Base-by-base conservation (phyloP, 352 stramenopile species). In the Pseudoperonospora humuli region DNA sequence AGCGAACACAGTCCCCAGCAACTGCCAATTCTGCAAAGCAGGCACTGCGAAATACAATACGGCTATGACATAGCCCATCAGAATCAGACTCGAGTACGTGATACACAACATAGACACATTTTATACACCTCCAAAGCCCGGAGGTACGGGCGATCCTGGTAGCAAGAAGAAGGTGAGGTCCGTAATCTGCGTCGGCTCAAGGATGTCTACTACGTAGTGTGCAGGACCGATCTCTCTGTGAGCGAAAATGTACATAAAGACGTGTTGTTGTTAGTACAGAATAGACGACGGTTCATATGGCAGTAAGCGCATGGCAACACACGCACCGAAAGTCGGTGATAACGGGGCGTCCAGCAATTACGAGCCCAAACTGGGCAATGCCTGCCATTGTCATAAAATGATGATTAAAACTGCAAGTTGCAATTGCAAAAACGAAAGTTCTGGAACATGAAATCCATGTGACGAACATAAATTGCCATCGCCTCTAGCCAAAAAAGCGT, bases 151-250 rank as follows among this genome's bases (percentile, higher is more conserved):
- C 7, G 75, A 85, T 14, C 63, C 55, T 13, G 75, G 75, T 27
- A 88, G 28, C 19, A 88, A 33, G 47, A 88, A 88, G 64, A 88
- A 88, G 14, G 73, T 84, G 32, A 88, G 53, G 38, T 88, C 75
- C 25, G 70, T 76, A 25, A 88, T 64, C 20, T 74, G 58, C 0
- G 46, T 66, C 6, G 75, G 75, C 38, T 84, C 65, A 8, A 62
- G 10, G 20, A 88, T 78, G 46, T 81, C 71, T 28, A 77, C 52
- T 20, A 86, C 64, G 23, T 75, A 85, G 31, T 81, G 73, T n/a
- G 56, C 59, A 3, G 73, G 73, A 8, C 62, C 69, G 19, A 85
- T 83, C 45, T 80, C 67, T 34, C 70, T 85, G 39, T 33, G 15
- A 27, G 36, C 8, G 21, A 42, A 13, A 50, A 15, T 0, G 26